Conservation (phyloP, 768 basidiomycete genomes). For the Collybia sordida region DNA sequence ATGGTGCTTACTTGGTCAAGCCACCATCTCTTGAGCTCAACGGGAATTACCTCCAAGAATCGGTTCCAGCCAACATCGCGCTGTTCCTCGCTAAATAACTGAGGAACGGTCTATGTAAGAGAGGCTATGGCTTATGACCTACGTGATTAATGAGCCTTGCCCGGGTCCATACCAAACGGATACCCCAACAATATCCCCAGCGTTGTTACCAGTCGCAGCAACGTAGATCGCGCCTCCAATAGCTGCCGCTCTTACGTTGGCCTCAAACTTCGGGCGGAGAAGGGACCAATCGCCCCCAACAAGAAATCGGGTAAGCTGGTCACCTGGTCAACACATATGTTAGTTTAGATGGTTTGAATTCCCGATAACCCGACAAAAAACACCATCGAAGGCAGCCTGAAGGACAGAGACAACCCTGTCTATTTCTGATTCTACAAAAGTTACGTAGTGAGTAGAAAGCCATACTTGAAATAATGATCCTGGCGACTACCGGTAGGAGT, state of each 20-base stretch:
- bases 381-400: not conserved
- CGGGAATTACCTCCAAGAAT: constrained; percentile 19
- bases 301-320: constrained; percentile 12
- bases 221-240: constrained; percentile 27
- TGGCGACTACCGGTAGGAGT: not conserved
- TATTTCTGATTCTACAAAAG: not conserved
- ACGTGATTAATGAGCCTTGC: constrained; percentile 20
- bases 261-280: constrained; percentile 11
- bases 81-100: constrained; percentile 19
- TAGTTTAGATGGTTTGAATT: not conserved
- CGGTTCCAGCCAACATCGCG: constrained; percentile 24
- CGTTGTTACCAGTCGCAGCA: constrained; percentile 17
- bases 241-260: constrained; percentile 17
- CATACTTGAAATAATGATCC: not conserved
- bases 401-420: not conserved
- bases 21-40: constrained; percentile 26
- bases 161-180: constrained; percentile 32
- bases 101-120: not conserved
- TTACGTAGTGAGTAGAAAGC: not conserved
- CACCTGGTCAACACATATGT: not conserved
- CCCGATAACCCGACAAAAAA: not conserved
- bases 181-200: constrained; percentile 26
- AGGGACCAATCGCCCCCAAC: constrained; percentile 20
- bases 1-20: constrained; percentile 18
- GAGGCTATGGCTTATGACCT: not conserved